These are phyloP conservation scores for Harrya chromipes DNA, from an alignment of 768 basidiomycete genomes.

Conservation along the genomic window DNA sequence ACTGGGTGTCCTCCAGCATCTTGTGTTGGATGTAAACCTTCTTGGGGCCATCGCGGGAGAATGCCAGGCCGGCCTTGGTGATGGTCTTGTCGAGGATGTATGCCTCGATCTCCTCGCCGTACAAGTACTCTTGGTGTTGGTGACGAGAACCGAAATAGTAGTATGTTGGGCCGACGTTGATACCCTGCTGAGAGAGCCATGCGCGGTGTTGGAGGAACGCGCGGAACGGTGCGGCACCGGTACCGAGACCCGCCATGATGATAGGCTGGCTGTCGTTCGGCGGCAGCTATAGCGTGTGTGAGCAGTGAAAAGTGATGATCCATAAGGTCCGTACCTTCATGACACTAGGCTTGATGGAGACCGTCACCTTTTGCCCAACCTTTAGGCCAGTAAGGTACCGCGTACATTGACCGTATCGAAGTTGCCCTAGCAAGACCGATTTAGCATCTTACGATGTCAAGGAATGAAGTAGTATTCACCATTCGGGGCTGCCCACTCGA, in stretches of 20 bases:
- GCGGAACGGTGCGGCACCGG: slow-evolving; percentile 98
- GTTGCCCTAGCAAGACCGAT: slow-evolving; percentile 47
- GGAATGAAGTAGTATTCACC: slow-evolving; percentile 47
- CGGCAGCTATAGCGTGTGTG: slow-evolving; percentile 57
- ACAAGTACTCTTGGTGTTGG: slow-evolving; percentile 93
- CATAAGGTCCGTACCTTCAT: slow-evolving; percentile 73
- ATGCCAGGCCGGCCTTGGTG: slow-evolving; percentile 89
- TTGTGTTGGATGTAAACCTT: slow-evolving; percentile 99
- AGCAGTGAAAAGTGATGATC: background rate
- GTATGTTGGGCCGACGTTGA: slow-evolving; percentile 86
- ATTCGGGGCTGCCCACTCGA: slow-evolving; percentile 85
- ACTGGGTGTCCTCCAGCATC: slow-evolving; percentile 87
- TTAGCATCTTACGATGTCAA: slow-evolving; percentile 1
- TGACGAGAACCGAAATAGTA: slow-evolving; percentile 99
- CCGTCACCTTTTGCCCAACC: slow-evolving; percentile 90
- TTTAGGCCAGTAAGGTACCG: slow-evolving; percentile 85
- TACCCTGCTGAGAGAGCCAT: slow-evolving; percentile 68
- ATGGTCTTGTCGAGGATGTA: slow-evolving; percentile 84
- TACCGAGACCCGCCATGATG: slow-evolving; percentile 98
- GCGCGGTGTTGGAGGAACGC: slow-evolving; percentile 98
- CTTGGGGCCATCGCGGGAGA: slow-evolving; percentile 88
- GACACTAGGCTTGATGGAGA: slow-evolving; percentile 97
- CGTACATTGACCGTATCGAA: slow-evolving; percentile 92
- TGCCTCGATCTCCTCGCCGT: slow-evolving; percentile 94
- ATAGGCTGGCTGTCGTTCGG: slow-evolving; percentile 82